These are phyloP conservation scores for Calocybe cyanea DNA, from an alignment of 768 basidiomycete species.

Conservation along the genomic window DNA sequence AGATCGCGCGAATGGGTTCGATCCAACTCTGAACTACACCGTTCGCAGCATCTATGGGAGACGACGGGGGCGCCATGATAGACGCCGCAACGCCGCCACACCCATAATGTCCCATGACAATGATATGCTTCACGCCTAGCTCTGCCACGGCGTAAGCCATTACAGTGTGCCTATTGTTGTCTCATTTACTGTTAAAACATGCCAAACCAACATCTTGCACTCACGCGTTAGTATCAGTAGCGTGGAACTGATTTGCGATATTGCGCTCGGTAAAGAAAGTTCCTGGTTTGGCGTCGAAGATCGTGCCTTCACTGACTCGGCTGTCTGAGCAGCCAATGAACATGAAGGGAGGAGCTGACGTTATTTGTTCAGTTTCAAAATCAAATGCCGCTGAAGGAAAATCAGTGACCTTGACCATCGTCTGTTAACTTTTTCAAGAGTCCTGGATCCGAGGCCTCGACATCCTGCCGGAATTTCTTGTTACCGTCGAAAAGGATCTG, in stretches of 20 bases:
- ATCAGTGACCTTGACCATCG: constrained; percentile 31
- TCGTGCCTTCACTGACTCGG: constrained; percentile 19
- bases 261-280: constrained; percentile 21
- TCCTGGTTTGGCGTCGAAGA: constrained; percentile 20
- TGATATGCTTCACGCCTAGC: constrained; percentile 18
- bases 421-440: constrained; percentile 26
- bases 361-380: background rate
- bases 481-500: constrained; percentile 28
- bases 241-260: constrained; percentile 19
- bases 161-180: constrained; percentile 17
- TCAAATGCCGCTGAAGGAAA: background rate
- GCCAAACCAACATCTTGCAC: no score
- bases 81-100: constrained; percentile 21
- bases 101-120: constrained; percentile 24
- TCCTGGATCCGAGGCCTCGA: constrained; percentile 20
- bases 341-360: constrained; percentile 18
- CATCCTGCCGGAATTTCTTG: constrained; percentile 25
- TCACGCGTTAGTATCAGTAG: constrained; percentile 18
- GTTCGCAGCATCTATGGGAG: constrained; percentile 7
- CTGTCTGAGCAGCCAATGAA: constrained; percentile 21
- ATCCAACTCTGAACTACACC: constrained; percentile 20
- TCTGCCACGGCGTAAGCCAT: constrained; percentile 16
- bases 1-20: constrained; percentile 20
- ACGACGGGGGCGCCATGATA: constrained; percentile 9
- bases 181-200: no score